A percentile compares a stretch with the other conserved stretches of the same genome.
Conservation (phyloP, 768 basidiomycete species). For the Fomitopsis pulvina region DNA sequence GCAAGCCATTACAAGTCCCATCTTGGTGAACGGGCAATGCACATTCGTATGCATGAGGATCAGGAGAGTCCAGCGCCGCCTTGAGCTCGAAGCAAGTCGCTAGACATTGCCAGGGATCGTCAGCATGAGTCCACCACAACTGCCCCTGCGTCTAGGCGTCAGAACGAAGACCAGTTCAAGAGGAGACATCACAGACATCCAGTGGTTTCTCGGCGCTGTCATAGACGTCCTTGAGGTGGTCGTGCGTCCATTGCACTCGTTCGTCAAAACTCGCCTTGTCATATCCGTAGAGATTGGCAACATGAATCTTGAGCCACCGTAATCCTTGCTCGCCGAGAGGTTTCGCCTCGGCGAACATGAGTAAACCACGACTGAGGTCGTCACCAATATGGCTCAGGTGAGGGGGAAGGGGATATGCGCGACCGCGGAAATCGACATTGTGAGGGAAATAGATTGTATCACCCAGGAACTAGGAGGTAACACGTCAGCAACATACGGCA, state of each 20-base stretch:
- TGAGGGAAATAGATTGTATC: constrained; percentile 92
- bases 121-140: constrained; percentile 86
- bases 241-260: constrained; percentile 71
- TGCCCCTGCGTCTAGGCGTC: constrained; percentile 39
- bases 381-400: constrained; percentile 95
- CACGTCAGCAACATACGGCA: constrained; percentile 4
- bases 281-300: constrained; percentile 88
- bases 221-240: constrained; percentile 68
- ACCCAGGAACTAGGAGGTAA: constrained; percentile 58
- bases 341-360: constrained; percentile 75
- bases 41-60: constrained; percentile 52
- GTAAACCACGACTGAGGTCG: constrained; percentile 82
- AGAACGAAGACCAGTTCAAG: constrained; percentile 2
- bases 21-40: constrained; percentile 94
- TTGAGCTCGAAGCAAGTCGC: constrained; percentile 89
- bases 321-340: constrained; percentile 81
- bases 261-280: constrained; percentile 96
- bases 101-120: constrained; percentile 97
- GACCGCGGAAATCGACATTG: constrained; percentile 95
- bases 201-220: constrained; percentile 82
- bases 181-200: constrained; percentile 37
- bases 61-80: constrained; percentile 66
- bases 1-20: constrained; percentile 96
- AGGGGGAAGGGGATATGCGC: constrained; percentile 94
- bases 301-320: constrained; percentile 92